Percentiles rank a stretch among this genome's conserved stretches.
These are phyloP conservation scores for Candida cerambycidarum DNA, from an alignment of 805 yeast genomes.

Conservation along the genomic window DNA sequence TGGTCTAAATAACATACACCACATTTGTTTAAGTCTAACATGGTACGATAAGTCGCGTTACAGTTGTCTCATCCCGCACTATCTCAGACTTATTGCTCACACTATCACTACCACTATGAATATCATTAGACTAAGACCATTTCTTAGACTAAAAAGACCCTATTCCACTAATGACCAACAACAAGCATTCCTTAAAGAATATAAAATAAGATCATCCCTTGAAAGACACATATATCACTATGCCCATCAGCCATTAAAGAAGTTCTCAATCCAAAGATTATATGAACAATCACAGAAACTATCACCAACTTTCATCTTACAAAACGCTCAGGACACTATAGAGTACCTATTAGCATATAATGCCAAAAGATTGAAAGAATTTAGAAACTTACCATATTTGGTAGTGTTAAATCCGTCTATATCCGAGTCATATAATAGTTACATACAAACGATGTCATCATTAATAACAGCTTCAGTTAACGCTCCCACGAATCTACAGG, in stretches of 20 bases:
- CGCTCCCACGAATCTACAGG: constrained; percentile 47
- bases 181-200: constrained; percentile 48
- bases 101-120: too few species aligned
- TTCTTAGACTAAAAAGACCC: neutral
- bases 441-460: constrained; percentile 61
- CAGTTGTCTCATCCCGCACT: too few species aligned
- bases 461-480: constrained; percentile 33
- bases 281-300: constrained; percentile 43
- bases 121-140: neutral
- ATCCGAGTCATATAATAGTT: constrained; percentile 70
- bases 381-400: constrained; percentile 77
- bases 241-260: constrained; percentile 52
- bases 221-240: constrained; percentile 60
- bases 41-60: too few species aligned
- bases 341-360: constrained; percentile 58
- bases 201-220: constrained; percentile 55
- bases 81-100: too few species aligned
- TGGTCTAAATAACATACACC: constrained; percentile 21
- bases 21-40: constrained; percentile 16
- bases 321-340: constrained; percentile 55
- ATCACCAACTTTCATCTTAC: constrained; percentile 33
- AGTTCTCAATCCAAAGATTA: constrained; percentile 51
- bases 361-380: constrained; percentile 67
- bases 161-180: constrained; percentile 21
- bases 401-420: constrained; percentile 86